Evolutionary conservation across 2,329 filamentous ascomycete genomes (phyloP).

Genomic region (Talaromyces sp.): DNA sequence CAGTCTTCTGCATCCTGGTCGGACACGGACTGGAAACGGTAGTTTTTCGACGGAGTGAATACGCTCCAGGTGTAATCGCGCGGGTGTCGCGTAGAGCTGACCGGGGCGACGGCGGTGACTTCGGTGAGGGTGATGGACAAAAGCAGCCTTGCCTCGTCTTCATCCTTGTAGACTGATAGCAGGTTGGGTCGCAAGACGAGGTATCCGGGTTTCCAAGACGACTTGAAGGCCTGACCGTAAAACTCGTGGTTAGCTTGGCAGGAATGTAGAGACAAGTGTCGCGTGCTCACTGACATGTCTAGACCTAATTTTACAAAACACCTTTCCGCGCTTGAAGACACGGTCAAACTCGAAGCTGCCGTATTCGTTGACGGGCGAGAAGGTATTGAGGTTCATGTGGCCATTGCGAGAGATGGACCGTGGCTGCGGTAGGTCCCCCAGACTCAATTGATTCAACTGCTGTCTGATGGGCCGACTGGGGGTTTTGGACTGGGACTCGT

Average conservation of each 20-base stretch:
- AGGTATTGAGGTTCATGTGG: slow-evolving; percentile 56
- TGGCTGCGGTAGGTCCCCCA: slow-evolving; percentile 18
- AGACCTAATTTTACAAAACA: slow-evolving; percentile 85
- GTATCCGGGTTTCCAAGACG: slow-evolving; percentile 88
- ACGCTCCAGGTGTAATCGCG: slow-evolving; percentile 84
- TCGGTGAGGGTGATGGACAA: slow-evolving; percentile 86
- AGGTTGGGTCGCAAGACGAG: slow-evolving; percentile 86
- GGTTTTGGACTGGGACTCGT: slow-evolving; percentile 3
- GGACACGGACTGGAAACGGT: slow-evolving; percentile 74
- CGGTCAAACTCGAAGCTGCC: slow-evolving; percentile 95
- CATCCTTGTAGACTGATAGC: slow-evolving; percentile 88
- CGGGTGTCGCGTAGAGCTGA: slow-evolving; percentile 84
- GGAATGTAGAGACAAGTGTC: neutral
- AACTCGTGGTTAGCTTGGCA: neutral
- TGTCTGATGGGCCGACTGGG: neutral
- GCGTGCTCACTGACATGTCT: slow-evolving; percentile 64
- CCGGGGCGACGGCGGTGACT: slow-evolving; percentile 80
- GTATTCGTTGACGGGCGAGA: slow-evolving; percentile 87
- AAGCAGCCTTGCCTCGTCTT: slow-evolving; percentile 81
- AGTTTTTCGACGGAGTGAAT: slow-evolving; percentile 87
- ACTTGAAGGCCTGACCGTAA: slow-evolving; percentile 32
- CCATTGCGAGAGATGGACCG: slow-evolving; percentile 29
- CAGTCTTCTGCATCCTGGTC: slow-evolving; percentile 75
- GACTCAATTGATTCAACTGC: slow-evolving; percentile 8
- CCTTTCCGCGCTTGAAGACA: slow-evolving; percentile 81